Evolutionary conservation across 805 yeast genomes (phyloP).

Genomic region (Saccharomyces kudriavzevii): DNA sequence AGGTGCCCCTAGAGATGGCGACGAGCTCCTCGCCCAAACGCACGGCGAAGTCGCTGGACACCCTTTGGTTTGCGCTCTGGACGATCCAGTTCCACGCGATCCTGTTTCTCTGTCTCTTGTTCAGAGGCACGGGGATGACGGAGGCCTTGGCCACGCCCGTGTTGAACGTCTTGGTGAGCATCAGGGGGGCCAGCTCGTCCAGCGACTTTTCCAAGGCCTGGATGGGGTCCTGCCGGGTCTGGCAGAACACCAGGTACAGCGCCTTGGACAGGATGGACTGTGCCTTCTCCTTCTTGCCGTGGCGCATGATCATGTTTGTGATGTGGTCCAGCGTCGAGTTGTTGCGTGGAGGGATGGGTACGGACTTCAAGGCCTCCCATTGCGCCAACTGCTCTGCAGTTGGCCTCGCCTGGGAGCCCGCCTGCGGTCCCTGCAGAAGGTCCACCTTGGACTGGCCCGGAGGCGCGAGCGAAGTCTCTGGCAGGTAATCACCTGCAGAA

Average conservation of each 20-base stretch:
- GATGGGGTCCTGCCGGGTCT: slow-evolving; percentile 74
- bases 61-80: slow-evolving; percentile 74
- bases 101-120: slow-evolving; percentile 73
- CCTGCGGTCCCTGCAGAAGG: slow-evolving; percentile 22
- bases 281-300: slow-evolving; percentile 81
- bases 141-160: slow-evolving; percentile 82
- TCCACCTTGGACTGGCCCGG: slow-evolving; percentile 33
- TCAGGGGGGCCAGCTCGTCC: slow-evolving; percentile 78
- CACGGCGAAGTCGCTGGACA: slow-evolving; percentile 73
- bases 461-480: slow-evolving; percentile 36
- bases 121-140: slow-evolving; percentile 75
- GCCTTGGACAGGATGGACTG: slow-evolving; percentile 67
- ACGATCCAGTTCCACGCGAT: slow-evolving; percentile 86
- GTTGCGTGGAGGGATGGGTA: slow-evolving; percentile 49
- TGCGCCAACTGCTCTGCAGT: slow-evolving; percentile 57
- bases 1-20: slow-evolving; percentile 66
- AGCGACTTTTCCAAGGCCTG: slow-evolving; percentile 62
- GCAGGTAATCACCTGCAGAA: slow-evolving; percentile 31
- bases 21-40: slow-evolving; percentile 86
- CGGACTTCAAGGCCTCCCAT: slow-evolving; percentile 39
- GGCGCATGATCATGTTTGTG: slow-evolving; percentile 82
- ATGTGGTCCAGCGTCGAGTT: slow-evolving; percentile 73
- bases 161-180: slow-evolving; percentile 64
- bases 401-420: slow-evolving; percentile 38
- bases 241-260: slow-evolving; percentile 52